phyloP scores from a whole-genome alignment of 768 basidiomycete genomes.

The Trametes villosa region DNA sequence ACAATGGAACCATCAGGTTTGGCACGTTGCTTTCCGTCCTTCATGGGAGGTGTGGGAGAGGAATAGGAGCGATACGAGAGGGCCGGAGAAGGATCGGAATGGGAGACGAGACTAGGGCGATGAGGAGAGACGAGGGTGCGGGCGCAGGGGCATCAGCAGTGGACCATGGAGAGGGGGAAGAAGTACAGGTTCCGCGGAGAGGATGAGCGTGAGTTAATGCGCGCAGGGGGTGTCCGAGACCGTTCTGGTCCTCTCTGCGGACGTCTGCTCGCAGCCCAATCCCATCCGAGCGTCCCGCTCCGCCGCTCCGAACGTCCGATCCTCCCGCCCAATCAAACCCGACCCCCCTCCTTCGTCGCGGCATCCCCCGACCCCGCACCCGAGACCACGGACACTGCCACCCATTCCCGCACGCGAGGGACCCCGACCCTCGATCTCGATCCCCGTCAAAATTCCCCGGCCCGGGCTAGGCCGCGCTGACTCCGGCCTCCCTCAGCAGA shows the following conservation, averaged over 20 bases:
- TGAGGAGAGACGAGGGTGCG: background rate
- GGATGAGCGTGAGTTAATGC: background rate
- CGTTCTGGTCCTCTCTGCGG: background rate
- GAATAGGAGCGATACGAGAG: conserved; percentile 1
- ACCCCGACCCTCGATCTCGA: background rate
- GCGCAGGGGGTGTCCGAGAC: background rate
- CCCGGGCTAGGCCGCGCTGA: too few species aligned
- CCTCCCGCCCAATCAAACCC: background rate
- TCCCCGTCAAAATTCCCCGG: background rate
- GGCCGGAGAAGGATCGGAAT: conserved; percentile 21
- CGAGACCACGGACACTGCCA: background rate
- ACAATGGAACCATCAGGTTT: conserved; percentile 21
- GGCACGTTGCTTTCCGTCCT: conserved; percentile 30
- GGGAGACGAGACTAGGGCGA: background rate
- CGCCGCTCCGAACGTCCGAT: conserved; percentile 8
- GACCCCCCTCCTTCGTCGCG: conserved; percentile 6
- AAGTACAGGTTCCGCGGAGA: background rate
- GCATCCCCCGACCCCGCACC: conserved; percentile 4
- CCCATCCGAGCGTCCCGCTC: background rate
- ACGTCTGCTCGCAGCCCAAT: background rate
- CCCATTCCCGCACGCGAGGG: background rate
- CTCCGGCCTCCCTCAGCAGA: too few species aligned
- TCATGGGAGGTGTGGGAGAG: conserved; percentile 13
- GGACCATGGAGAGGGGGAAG: background rate
- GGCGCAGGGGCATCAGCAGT: background rate